A percentile compares a stretch with the other conserved stretches of the same genome.
Evolutionary conservation across 163 green algal species (phyloP).

Genomic region (Coccomyxa subellipsoidea): DNA sequence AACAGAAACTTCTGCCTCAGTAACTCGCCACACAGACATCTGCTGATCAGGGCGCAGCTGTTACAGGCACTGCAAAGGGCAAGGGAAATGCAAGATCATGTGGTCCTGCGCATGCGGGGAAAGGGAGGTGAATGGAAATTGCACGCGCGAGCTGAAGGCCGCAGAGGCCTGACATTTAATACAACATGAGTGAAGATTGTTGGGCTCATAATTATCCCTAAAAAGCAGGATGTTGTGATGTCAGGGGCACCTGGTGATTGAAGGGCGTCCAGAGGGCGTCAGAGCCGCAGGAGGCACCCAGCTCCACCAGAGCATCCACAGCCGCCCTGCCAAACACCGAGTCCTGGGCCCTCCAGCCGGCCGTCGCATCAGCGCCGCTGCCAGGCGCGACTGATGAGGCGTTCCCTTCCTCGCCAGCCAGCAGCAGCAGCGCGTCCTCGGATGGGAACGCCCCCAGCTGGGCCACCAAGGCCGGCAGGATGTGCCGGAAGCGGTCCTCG

Average conservation of each 20-base stretch:
- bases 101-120: too few relatives aligned
- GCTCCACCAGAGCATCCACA: conserved; percentile 52
- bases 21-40: not conserved
- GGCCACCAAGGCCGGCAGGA: conserved; percentile 63
- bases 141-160: too few relatives aligned
- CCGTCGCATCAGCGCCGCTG: not conserved
- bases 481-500: conserved; percentile 56
- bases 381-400: not conserved
- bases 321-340: conserved; percentile 12
- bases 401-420: not conserved
- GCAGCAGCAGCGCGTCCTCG: not conserved
- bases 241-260: conserved; percentile 51
- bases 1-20: not conserved
- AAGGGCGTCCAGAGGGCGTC: conserved; percentile 75
- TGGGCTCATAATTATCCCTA: too few relatives aligned
- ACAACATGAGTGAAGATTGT: too few relatives aligned
- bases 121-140: too few relatives aligned
- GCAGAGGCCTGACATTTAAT: too few relatives aligned
- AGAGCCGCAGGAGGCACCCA: conserved; percentile 58
- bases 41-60: not conserved
- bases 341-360: not conserved
- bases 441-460: conserved; percentile 44
- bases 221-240: too few relatives aligned
- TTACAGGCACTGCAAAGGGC: not conserved
- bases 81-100: too few relatives aligned